These are phyloP conservation scores for Domatiomyces globalis DNA, from an alignment of 2,329 filamentous ascomycete genomes.

Conservation along the genomic window DNA sequence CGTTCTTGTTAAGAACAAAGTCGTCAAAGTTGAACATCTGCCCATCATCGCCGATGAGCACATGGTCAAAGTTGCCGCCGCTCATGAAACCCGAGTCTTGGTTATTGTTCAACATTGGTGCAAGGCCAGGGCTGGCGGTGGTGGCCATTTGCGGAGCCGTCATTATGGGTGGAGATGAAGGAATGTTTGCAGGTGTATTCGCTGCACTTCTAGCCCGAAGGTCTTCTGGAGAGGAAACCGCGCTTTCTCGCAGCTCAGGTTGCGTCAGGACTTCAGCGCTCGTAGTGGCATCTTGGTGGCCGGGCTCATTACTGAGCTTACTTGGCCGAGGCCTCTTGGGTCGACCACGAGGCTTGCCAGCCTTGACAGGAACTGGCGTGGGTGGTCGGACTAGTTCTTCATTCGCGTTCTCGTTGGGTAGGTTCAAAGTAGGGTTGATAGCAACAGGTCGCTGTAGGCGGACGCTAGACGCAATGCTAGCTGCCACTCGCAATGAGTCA, in stretches of 20 bases:
- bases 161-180: slow-evolving; percentile 77
- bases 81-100: slow-evolving; percentile 76
- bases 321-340: slow-evolving; percentile 20
- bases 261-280: slow-evolving; percentile 29
- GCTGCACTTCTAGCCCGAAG: slow-evolving; percentile 36
- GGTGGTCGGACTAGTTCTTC: slow-evolving; percentile 35
- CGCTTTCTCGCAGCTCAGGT: slow-evolving; percentile 29
- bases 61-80: slow-evolving; percentile 44
- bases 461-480: slow-evolving; percentile 77
- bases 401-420: slow-evolving; percentile 17
- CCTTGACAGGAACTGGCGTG: slow-evolving; percentile 28
- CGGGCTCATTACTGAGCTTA: slow-evolving; percentile 50
- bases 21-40: slow-evolving; percentile 14
- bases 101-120: slow-evolving; percentile 36
- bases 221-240: slow-evolving; percentile 37
- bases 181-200: slow-evolving; percentile 66
- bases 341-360: slow-evolving; percentile 14
- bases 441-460: slow-evolving; percentile 65
- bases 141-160: slow-evolving; percentile 32
- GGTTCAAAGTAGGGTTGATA: slow-evolving; percentile 25
- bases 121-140: slow-evolving; percentile 66
- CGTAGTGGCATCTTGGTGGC: slow-evolving; percentile 31
- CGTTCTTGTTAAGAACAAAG: slow-evolving; percentile 12
- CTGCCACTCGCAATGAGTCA: slow-evolving; percentile 76
- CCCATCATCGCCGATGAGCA: slow-evolving; percentile 14